Percentiles rank a stretch among this genome's conserved stretches.
Evolutionary conservation across 2,329 filamentous ascomycete species (phyloP).

Genomic region (Claviceps sp.): DNA sequence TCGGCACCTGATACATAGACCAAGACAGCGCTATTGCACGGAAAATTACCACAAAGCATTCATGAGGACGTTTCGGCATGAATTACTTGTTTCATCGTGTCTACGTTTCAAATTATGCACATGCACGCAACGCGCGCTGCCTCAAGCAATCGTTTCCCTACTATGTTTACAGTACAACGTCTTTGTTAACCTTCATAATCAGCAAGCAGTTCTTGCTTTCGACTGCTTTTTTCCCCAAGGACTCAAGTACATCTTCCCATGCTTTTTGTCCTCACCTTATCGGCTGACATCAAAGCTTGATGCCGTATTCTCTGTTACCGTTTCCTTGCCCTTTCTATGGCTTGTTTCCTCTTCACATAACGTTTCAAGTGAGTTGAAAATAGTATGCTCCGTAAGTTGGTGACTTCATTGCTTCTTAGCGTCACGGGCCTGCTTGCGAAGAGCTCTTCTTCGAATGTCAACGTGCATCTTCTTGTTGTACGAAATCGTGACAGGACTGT

Average conservation of each 20-base stretch:
- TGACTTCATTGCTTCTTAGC: slow-evolving; percentile 47
- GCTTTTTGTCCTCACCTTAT: not conserved
- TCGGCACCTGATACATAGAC: not conserved
- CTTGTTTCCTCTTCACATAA: not conserved
- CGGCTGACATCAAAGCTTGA: not conserved
- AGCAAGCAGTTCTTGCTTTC: not conserved
- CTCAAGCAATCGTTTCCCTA: not conserved
- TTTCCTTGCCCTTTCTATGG: not conserved
- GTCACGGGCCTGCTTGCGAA: slow-evolving; percentile 74
- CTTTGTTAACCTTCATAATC: not conserved
- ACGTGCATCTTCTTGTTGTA: slow-evolving; percentile 59
- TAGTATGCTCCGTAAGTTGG: not conserved
- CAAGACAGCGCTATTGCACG: not conserved
- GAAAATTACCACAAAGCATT: not conserved
- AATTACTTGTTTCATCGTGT: not conserved
- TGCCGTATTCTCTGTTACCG: not conserved
- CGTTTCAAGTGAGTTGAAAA: not conserved
- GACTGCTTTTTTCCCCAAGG: not conserved
- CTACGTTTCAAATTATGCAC: not conserved
- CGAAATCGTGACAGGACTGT: slow-evolving; percentile 31
- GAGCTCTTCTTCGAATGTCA: slow-evolving; percentile 66
- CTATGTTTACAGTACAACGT: too few species aligned
- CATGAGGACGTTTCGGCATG: too few species aligned
- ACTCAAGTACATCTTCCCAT: not conserved
- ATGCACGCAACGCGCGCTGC: not conserved